Base-by-base conservation (phyloP, 257 asterid species). In the Ilex asprella region DNA sequence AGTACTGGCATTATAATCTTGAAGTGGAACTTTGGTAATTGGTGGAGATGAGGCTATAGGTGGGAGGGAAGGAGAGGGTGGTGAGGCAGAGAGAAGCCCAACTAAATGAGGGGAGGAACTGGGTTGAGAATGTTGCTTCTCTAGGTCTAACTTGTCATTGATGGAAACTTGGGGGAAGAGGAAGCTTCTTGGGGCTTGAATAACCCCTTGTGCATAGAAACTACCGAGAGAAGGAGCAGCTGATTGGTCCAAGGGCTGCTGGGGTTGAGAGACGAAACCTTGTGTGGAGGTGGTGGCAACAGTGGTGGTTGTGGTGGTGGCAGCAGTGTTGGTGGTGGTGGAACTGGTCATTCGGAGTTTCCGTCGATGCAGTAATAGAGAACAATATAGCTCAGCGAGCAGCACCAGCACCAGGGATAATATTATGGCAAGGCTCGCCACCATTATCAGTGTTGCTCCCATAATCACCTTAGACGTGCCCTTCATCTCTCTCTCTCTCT, bases 301-400 rank as follows among this genome's bases (percentile, higher is more conserved):
- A 13, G 15, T 16, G 30, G 55, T 21, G 30, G 57, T 2, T 8
- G 69, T 0, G 58, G 63, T 30, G 0, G 71, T 27, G 1, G 60
- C 35, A 10, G 7, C 1, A 14, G 68, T 12, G 16, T 47, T 29
- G 4, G 64, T 1, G 54, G 27, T n/a, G 31, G 31, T 14, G 31
- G 64, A 3, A 58, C 32, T 6, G 1, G 63, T 51, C 66, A 16
- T 62, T 10, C 39, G 73, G 61, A 32, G 61, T 44, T 58, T 60
- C 2, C 59, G 32, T 4, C 77, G 72, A 32, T 61, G 65, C 16
- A 80, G 66, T 16, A 80, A 71, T 52, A 78, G 69, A n/a, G 89
- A 78, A 64, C 93, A 85, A 69, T 74, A 82, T 63, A 85, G 82
- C 56, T 82, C 78, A 32, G 82, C 87, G 32, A 82, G 61, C 29